These are phyloP conservation scores for Fusarium sp. DNA, from an alignment of 2,329 filamentous ascomycete genomes.

Conservation along the genomic window DNA sequence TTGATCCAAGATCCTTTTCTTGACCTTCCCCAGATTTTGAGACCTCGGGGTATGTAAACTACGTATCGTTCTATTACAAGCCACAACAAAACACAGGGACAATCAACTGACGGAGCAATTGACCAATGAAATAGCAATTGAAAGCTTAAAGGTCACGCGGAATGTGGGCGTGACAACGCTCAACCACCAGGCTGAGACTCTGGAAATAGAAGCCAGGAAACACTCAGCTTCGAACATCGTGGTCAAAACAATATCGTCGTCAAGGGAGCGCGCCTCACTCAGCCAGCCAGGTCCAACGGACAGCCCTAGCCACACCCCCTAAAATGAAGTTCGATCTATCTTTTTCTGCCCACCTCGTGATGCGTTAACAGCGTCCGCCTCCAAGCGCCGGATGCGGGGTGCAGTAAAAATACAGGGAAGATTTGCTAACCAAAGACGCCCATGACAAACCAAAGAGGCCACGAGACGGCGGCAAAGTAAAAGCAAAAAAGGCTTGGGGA, in stretches of 20 bases:
- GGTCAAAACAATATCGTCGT: constrained; percentile 10
- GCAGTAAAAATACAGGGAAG: constrained; percentile 33
- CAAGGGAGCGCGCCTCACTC: constrained; percentile 12
- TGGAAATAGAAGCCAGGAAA: constrained; percentile 9
- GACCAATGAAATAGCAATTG: not conserved
- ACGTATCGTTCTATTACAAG: not conserved
- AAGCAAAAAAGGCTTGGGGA: constrained; percentile 5
- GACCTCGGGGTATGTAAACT: not conserved
- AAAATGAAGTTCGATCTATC: constrained; percentile 15
- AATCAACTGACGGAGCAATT: not conserved
- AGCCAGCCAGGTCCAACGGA: not conserved
- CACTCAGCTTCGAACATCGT: constrained; percentile 17
- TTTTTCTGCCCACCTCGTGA: constrained; percentile 42
- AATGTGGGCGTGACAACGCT: constrained; percentile 2
- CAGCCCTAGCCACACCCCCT: constrained; percentile 24
- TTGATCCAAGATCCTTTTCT: constrained; percentile 8
- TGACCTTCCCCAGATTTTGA: constrained; percentile 2
- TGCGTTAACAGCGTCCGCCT: constrained; percentile 36
- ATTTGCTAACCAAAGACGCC: constrained; percentile 41
- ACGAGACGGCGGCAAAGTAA: constrained; percentile 36
- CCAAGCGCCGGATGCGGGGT: constrained; percentile 44
- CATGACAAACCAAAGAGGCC: constrained; percentile 43
- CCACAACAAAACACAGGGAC: not conserved
- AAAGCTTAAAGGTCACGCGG: constrained; percentile 3
- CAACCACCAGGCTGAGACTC: not conserved